Base-by-base conservation (phyloP, 2,329 filamentous ascomycete species). In the Paraphoma sp. region DNA sequence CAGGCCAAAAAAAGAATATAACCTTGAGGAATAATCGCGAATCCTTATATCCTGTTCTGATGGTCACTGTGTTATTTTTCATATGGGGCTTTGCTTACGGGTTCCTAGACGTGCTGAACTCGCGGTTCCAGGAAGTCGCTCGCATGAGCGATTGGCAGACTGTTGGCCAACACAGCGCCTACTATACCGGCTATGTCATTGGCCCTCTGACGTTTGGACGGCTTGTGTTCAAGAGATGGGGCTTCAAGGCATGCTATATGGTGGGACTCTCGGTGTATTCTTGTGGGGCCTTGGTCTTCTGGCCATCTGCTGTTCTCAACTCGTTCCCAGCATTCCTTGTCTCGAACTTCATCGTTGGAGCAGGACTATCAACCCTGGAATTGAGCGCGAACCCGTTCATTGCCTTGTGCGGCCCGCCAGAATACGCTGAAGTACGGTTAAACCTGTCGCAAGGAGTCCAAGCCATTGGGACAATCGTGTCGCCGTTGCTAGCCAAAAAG, bases 81-180 rank as follows among this genome's bases (percentile, higher is more conserved):
- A 45, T 54, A 17, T 54, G 92, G 93, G 93, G 93, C 0, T 89
- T 97, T 55, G 93, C 92, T 0, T 97, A 97, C 66, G 93, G 93
- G 0, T 83, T 97, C 1, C 81, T 97, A 6, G 92, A 95, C 68
- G 89, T 89, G 0, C 83, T 97, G 29, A 96, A 96, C 72, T 84
- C 83, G 17, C 86, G 87, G 23, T 88, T 92, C 50, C 86, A 89
- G 36, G 70, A 76, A 11, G 84, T 92, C 6, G 84, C 88, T 12
- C 68, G 83, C 18, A 88, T 90, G 82, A 84, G 81, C 1, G 75
- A 81, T 0, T 82, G 85, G 6, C 83, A 92, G 72, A 88, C 84
- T 0, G 78, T 92, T 3, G 88, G 87, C 1, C 82, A 92, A 40
- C 89, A 89, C 18, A 86, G 84, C 55, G 83, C 87, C 5, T 93